Evolutionary conservation across 441 rosid genomes (phyloP).

Genomic region (Jatropha podagrica): DNA sequence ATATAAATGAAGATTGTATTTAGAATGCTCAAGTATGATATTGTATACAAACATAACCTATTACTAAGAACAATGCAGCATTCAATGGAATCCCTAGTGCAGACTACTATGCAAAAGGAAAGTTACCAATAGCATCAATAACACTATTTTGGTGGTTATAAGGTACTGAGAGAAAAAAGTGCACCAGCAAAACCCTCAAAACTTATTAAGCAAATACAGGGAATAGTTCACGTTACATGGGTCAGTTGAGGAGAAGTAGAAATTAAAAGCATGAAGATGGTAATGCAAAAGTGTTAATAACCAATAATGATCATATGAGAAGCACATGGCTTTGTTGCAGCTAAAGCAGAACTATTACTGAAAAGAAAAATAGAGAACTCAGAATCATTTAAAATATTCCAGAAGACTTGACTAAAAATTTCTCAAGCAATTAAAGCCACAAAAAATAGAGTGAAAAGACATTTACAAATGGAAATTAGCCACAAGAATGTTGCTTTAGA

Average conservation of each 20-base stretch:
- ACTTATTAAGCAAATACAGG: not conserved
- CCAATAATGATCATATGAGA: not conserved
- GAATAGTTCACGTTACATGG: not conserved
- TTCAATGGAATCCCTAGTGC: not conserved
- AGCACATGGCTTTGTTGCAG: not conserved
- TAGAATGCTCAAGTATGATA: not conserved
- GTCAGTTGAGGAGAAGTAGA: not conserved
- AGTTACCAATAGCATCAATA: not conserved
- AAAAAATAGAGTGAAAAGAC: not conserved
- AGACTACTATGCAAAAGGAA: not conserved
- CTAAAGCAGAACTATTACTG: not conserved
- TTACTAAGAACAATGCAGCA: not conserved
- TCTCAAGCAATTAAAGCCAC: not conserved
- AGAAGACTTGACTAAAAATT: not conserved
- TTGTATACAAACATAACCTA: not conserved
- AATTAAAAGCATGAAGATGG: not conserved
- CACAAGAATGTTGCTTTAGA: constrained; percentile 12
- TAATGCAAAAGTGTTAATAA: not conserved
- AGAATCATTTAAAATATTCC: not conserved
- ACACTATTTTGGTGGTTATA: not conserved
- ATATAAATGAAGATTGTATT: not conserved
- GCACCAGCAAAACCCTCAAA: not conserved
- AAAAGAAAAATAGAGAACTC: not conserved
- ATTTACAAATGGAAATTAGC: not conserved
- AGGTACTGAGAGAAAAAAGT: not conserved